Conservation (phyloP, 495 filamentous ascomycete genomes). For the Neurospora sp. region DNA sequence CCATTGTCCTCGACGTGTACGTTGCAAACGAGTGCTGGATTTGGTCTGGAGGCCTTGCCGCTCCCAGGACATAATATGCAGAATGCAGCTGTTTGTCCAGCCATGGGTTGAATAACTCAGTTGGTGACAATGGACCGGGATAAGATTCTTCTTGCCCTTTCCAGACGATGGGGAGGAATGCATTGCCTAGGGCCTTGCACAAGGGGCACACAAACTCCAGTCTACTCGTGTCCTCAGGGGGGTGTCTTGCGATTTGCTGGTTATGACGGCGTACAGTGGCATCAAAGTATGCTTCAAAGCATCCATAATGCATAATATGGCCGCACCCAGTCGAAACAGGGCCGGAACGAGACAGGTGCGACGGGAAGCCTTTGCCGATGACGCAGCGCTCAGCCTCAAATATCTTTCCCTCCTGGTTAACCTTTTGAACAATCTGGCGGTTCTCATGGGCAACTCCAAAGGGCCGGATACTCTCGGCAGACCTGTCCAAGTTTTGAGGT, state of each 20-base stretch:
- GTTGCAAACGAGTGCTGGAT: slow-evolving; percentile 51
- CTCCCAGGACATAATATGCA: slow-evolving; percentile 25
- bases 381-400: slow-evolving; percentile 67
- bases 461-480: slow-evolving; percentile 70
- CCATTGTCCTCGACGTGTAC: slow-evolving; percentile 56
- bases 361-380: slow-evolving; percentile 80
- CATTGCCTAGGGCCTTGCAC: slow-evolving; percentile 93
- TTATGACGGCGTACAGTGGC: slow-evolving; percentile 73
- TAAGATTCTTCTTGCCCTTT: slow-evolving; percentile 77
- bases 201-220: slow-evolving; percentile 97
- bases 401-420: slow-evolving; percentile 58
- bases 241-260: slow-evolving; percentile 85
- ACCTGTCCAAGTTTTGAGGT: slow-evolving; percentile 70
- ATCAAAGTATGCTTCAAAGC: slow-evolving; percentile 82
- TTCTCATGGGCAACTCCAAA: slow-evolving; percentile 89
- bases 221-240: slow-evolving; percentile 64
- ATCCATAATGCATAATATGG: slow-evolving; percentile 96
- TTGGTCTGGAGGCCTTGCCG: slow-evolving; percentile 29
- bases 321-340: slow-evolving; percentile 87
- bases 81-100: slow-evolving; percentile 35
- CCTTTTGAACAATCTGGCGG: slow-evolving; percentile 59
- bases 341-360: slow-evolving; percentile 53
- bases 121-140: slow-evolving; percentile 52
- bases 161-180: slow-evolving; percentile 94
- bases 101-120: slow-evolving; percentile 55